Base-by-base conservation (phyloP, 345 rosid genomes). In the Gossypium anomalum region DNA sequence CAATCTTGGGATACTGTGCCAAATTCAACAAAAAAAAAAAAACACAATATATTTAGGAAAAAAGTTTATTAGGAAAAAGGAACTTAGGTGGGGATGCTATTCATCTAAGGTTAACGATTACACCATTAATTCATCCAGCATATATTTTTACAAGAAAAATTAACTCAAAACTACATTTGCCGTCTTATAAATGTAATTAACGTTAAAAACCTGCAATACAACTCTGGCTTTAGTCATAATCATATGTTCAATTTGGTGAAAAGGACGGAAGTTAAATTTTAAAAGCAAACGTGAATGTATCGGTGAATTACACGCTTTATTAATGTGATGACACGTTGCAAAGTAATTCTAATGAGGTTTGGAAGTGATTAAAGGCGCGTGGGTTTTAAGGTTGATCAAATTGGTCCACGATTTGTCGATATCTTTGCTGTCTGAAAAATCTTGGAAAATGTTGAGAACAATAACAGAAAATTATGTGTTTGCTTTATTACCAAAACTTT, bases 1-100 rank as follows among this genome's bases (percentile, higher is more conserved):
- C 65, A 41, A 65, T 77, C 79, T 75, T 49, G 13, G 17, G 34
- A 9, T 1, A 60, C 45, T 64, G 38, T 57, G 22, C 23, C 45
- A 68, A 12, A 38, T 9, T 45, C 60, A 4, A 13, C 49, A 9
- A 23, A 52, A 4, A 9, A 23, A 52, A 4, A 23, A 23, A 15
- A 25, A 23, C 58, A 47, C 38, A 29, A 4, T 3, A 29, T 29
- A 29, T 3, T 29, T 29, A 29, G 29, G 38, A 4, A 34, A 34
- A 34, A 34, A 4, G 34, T 29, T 29, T 29, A 29, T 3, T 29
- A 29, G 34, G 34, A 29, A 29, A 29, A 29, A 29, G 2, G 6
- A 29, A 5, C 41, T 34, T 34, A 34, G 7, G 7, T 5, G 41
- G 7, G 41, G 41, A 34, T 34, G 41, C 41, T 34, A 34, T 34